A percentile compares a stretch with the other conserved stretches of the same genome.
These are phyloP conservation scores for Tirmania nivea DNA, from an alignment of 495 filamentous ascomycete genomes.

Conservation along the genomic window DNA sequence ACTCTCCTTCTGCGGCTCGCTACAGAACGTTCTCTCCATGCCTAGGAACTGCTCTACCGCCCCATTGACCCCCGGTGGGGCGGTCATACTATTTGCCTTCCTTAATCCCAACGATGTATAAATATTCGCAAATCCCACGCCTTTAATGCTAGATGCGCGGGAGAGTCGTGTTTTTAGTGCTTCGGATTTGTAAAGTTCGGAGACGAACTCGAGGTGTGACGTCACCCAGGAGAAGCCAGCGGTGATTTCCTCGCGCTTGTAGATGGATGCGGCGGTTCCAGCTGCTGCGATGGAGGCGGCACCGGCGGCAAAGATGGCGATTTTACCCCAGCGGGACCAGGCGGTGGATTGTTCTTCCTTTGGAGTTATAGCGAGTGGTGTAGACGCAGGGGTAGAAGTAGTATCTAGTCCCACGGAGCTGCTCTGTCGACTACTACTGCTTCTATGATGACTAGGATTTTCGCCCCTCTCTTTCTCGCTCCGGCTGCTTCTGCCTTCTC, in stretches of 20 bases:
- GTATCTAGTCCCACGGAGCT: slow-evolving; percentile 5
- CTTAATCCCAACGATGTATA: slow-evolving; percentile 61
- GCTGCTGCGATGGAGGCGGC: slow-evolving; percentile 62
- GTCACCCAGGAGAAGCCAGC: slow-evolving; percentile 58
- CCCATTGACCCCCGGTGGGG: slow-evolving; percentile 19
- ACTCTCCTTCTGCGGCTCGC: slow-evolving; percentile 47
- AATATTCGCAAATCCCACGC: slow-evolving; percentile 54
- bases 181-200: slow-evolving; percentile 55
- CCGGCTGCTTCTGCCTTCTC: not conserved
- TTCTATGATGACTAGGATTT: no score
- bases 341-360: slow-evolving; percentile 2
- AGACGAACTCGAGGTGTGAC: slow-evolving; percentile 88
- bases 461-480: no score
- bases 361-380: not conserved
- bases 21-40: slow-evolving; percentile 61
- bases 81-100: slow-evolving; percentile 21
- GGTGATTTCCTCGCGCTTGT: slow-evolving; percentile 55
- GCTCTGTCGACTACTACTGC: no score
- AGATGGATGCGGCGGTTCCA: slow-evolving; percentile 69
- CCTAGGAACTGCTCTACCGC: slow-evolving; percentile 32
- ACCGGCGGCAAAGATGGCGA: slow-evolving; percentile 46
- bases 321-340: slow-evolving; percentile 56
- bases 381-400: slow-evolving; percentile 33
- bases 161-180: slow-evolving; percentile 49
- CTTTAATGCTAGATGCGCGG: slow-evolving; percentile 33